Evolutionary conservation across 768 basidiomycete genomes (phyloP).

Genomic region (Scleroderma bovista): DNA sequence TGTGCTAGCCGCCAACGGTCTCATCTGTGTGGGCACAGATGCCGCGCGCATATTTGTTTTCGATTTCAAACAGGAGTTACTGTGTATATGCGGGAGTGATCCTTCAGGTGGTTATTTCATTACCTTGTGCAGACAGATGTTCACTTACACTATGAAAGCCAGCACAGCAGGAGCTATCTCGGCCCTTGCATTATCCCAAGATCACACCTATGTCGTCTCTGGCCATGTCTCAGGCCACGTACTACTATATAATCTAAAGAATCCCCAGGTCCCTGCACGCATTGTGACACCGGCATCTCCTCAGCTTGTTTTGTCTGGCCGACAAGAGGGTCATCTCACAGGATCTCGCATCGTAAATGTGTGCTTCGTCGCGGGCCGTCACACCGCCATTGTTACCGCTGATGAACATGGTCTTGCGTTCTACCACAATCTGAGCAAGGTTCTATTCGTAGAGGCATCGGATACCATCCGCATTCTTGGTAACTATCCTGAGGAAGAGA

Average conservation of each 20-base stretch:
- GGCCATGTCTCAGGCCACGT: conserved; percentile 85
- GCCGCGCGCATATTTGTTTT: conserved; percentile 76
- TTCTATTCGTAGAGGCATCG: conserved; percentile 90
- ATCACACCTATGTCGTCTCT: conserved; percentile 88
- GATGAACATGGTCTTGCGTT: conserved; percentile 92
- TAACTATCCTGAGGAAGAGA: conserved; percentile 63
- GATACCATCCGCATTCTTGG: conserved; percentile 93
- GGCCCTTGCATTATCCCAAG: conserved; percentile 86
- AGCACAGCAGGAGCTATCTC: conserved; percentile 70
- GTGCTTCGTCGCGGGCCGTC: conserved; percentile 84
- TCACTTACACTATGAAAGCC: conserved; percentile 36
- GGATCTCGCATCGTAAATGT: conserved; percentile 78
- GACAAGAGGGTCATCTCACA: conserved; percentile 80
- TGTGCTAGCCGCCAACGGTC: conserved; percentile 76
- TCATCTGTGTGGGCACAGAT: conserved; percentile 86
- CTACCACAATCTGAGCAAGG: conserved; percentile 90
- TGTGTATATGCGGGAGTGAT: conserved; percentile 73
- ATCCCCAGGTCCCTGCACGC: conserved; percentile 63
- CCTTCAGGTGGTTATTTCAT: conserved; percentile 43
- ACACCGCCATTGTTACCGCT: conserved; percentile 87
- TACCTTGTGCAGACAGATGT: conserved; percentile 6
- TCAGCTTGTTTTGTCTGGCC: conserved; percentile 61
- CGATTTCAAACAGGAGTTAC: conserved; percentile 84
- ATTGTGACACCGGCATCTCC: conserved; percentile 65
- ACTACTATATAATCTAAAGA: conserved; percentile 77